Evolutionary conservation across 2,329 filamentous ascomycete genomes (phyloP), one percentile per base, ranked within the genome.

Genomic region (Rasamsonia emersonii): DNA sequence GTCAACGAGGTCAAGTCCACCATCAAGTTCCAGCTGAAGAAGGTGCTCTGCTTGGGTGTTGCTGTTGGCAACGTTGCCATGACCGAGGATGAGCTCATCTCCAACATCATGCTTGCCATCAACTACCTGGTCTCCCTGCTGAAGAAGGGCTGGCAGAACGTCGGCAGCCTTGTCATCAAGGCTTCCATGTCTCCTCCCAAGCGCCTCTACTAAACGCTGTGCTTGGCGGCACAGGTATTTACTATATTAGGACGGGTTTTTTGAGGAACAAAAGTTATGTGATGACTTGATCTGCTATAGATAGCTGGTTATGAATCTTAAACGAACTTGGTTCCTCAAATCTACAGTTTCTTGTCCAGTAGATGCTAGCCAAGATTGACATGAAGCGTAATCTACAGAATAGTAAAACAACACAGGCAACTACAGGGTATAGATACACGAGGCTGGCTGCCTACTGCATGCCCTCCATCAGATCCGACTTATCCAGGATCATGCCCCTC

Each of bases 11-110:
- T 98, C 79, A 96, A 95, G 83, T 94, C 86, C 58, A 98, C 91
- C 70, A 96, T 98, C 82, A 98, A 98, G 82, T 98, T 98, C 83
- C 88, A 98, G 79, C 78, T 98, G 62, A 98, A 98, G 86, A 98
- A 98, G 85, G 91, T 98, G 67, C 79, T 98, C 56, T 98, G 91
- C 79, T 88, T 98, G 79, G 91, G 89, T 82, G 89, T 96, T 65
- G 91, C 91, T 56, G 85, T 98, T 61, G 91, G 91, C 64, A 94
- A 98, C 71, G 91, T 98, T 58, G 86, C 81, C 58, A 98, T 98
- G 91, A 82, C 77, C 49, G 73, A 86, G 73, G 91, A 98, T 62
- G 85, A 95, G 76, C 74, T 98, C 52, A 81, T 98, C 53, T 83
- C 77, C 64, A 98, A 98, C 82, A 88, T 96, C 72, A 98, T 98